Base-by-base conservation (phyloP, 805 yeast species). In the Lachancea nothofagi region DNA sequence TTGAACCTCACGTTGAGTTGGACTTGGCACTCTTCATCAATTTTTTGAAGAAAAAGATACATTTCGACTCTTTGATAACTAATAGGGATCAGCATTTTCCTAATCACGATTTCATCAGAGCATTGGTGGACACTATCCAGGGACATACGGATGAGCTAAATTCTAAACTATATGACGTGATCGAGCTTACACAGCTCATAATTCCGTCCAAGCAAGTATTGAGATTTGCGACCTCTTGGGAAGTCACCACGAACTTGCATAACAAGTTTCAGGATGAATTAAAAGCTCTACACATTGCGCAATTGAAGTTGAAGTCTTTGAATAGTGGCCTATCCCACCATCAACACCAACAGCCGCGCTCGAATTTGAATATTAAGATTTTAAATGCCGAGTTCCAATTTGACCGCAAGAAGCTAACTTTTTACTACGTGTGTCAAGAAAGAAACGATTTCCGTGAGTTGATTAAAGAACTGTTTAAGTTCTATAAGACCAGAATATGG, bases 401-500 rank as follows among this genome's bases (percentile, higher is more conserved):
- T 60, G 93, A 84, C 58, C 75, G 83, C 43, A 81, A 82, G 55
- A 84, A 84, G 50, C 67, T 83, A 45, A 83, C 82, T 5, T 80
- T 83, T 50, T 83, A 82, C 60, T 81, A 80, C 53, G 70, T 68
- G 41, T 71, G 81, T 52, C 70, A 74, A 35, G 78, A 78, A 51
- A 65, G 93, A 49, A 72, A 83, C 41, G 93, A 84, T 55, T 83
- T 83, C 56, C 67, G 90, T 42, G 82, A 76, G 33, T 67, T 83
- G 53, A 82, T 82, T 40, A 77, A 82, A 43, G 90, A 83, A 52
- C 62, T 83, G 22, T 83, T 81, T 67, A 77, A 80, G 54, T 76
- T 80, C 43, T 83, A 80, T 66, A 83, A 83, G 61, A 82, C 89
- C 0, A 69, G 90, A 53, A 83, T 83, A 47, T 84, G 94, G 93